phyloP scores from a whole-genome alignment of 2,329 filamentous ascomycete genomes.

The Xylaria digitata region DNA sequence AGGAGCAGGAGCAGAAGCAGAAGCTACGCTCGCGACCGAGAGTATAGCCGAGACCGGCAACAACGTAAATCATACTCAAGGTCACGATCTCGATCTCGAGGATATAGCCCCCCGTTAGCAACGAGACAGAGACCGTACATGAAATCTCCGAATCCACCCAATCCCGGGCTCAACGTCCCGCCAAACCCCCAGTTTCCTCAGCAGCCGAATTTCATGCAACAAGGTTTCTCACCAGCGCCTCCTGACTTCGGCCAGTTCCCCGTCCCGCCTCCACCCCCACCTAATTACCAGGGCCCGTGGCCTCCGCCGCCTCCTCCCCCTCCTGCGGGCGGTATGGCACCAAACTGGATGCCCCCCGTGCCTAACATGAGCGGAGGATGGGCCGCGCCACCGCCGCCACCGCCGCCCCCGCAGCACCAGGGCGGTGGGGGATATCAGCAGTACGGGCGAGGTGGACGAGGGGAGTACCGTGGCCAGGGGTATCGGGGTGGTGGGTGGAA shows the following conservation, averaged over 20 bases:
- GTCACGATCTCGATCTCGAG: constrained; percentile 39
- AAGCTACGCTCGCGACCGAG: constrained; percentile 44
- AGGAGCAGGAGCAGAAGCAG: constrained; percentile 48
- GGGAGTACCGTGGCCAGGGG: constrained; percentile 48
- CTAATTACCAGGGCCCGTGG: constrained; percentile 44
- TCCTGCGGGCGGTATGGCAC: constrained; percentile 40
- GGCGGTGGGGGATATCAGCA: constrained; percentile 44
- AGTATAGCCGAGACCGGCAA: constrained; percentile 46
- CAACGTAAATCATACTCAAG: constrained; percentile 45
- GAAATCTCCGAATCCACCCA: constrained; percentile 30
- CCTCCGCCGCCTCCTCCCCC: constrained; percentile 43
- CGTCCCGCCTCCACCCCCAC: constrained; percentile 46
- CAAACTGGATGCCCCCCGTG: constrained; percentile 45
- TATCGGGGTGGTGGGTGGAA: constrained; percentile 45
- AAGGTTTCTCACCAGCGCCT: constrained; percentile 36
- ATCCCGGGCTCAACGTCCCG: constrained; percentile 21
- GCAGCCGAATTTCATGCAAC: constrained; percentile 39
- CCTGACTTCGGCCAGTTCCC: constrained; percentile 44
- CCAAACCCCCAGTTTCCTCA: constrained; percentile 42
- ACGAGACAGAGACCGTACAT: constrained; percentile 27
- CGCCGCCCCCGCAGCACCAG: constrained; percentile 37
- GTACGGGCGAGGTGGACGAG: constrained; percentile 48
- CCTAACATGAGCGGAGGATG: constrained; percentile 37
- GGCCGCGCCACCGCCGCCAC: constrained; percentile 43
- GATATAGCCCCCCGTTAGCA: constrained; percentile 13